phyloP scores from a whole-genome alignment of 169 alveolate genomes.

The Cryptosporidium andersoni region DNA sequence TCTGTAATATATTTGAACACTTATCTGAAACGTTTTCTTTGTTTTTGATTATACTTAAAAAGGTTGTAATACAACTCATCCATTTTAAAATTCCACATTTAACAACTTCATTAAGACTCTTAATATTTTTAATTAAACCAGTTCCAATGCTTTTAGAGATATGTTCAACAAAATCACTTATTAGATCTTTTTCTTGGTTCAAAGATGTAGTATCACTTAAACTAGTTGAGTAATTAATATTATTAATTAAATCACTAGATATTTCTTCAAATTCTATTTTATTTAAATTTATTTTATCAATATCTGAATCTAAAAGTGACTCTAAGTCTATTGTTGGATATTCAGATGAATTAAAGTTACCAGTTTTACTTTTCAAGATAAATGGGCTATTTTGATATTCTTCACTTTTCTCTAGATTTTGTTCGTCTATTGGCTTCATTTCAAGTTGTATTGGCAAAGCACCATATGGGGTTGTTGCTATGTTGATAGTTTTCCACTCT shows the following conservation, averaged over 20 bases:
- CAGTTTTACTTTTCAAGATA: no score
- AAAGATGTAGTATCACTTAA: no score
- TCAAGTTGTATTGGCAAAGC: constrained; percentile 24
- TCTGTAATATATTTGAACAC: not conserved
- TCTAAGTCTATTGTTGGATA: no score
- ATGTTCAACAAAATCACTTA: not conserved
- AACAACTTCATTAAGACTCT: constrained; percentile 9
- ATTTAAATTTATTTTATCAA: no score
- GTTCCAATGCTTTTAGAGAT: not conserved
- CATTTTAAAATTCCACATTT: constrained; percentile 23
- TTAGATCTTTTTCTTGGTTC: not conserved
- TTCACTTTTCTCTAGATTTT: no score
- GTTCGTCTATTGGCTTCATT: not conserved
- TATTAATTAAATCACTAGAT: no score
- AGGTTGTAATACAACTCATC: constrained; percentile 1
- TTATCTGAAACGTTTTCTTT: not conserved
- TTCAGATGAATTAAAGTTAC: no score
- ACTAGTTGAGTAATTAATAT: no score
- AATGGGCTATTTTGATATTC: no score
- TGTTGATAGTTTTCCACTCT: not conserved
- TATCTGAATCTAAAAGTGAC: no score
- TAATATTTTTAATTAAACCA: constrained; percentile 1
- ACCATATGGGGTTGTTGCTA: not conserved
- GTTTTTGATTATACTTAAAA: not conserved
- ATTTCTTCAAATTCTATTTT: no score